Base-by-base conservation (phyloP, 2,329 filamentous ascomycete genomes). In the Ophiostoma sp. region DNA sequence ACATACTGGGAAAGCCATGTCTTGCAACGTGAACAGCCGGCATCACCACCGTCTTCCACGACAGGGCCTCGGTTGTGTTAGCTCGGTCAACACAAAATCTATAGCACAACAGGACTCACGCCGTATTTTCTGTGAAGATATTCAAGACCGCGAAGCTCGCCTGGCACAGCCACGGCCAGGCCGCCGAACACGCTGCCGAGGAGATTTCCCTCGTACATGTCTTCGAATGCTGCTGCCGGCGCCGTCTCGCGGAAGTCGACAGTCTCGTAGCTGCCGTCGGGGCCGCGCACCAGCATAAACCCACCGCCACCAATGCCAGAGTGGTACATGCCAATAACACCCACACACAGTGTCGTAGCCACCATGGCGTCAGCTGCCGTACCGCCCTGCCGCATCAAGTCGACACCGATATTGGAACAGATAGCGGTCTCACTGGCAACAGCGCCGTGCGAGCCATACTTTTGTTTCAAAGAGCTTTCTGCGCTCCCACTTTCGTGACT, bases 211-310 rank as follows among this genome's bases (percentile, higher is more conserved):
- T 85, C 83, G 77, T 89, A 98, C 94, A 98, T 98, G 74, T 96
- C 86, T 77, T 93, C 83, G 72, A 84, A 88, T 0, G 93, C 91
- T 0, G 91, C 90, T 0, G 89, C 90, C 0, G 94, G 94, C 0
- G 94, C 94, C 0, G 89, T 87, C 77, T 98, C 94, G 64, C 94
- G 84, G 75, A 96, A 98, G 78, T 98, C 94, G 73, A 98, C 87
- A 69, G 89, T 88, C 75, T 96, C 92, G 75, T 93, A 96, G 18
- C 82, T 81, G n/a, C 92, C 92, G 69, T 91, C 81, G 16, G 85
- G 79, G 45, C 86, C 83, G 64, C 91, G 87, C 5, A 97, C 85
- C 5, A 97, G 82, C 84, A 93, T 90, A 78, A 98, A 98, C 2
- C 94, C 94, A 55, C 94, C 94, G 6, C 94, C 94, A 27, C 91